These are phyloP conservation scores for Vitellaria paradoxa DNA, from an alignment of 179 eudicot genomes.

Conservation along the genomic window DNA sequence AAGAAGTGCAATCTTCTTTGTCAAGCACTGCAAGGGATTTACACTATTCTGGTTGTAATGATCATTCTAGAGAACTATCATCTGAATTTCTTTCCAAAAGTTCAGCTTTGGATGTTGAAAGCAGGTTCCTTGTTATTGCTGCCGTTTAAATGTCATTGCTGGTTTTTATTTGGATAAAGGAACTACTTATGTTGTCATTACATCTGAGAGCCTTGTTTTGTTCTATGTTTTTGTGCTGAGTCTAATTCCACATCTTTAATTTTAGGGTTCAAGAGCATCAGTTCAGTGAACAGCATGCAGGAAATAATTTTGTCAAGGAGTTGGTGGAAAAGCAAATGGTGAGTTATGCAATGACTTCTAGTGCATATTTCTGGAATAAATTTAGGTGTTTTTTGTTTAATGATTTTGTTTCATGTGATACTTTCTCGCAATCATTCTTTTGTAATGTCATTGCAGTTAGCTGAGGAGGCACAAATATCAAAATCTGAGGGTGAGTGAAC, in stretches of 20 bases:
- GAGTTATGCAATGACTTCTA: conserved; percentile 20
- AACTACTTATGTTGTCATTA: neutral
- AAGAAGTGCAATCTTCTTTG: conserved; percentile 38
- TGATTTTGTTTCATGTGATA: conserved; percentile 12
- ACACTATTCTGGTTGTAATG: conserved; percentile 39
- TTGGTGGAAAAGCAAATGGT: conserved; percentile 38
- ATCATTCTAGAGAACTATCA: conserved; percentile 26
- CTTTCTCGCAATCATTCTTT: neutral
- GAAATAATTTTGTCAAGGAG: conserved; percentile 38
- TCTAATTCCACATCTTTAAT: conserved; percentile 4
- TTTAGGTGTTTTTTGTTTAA: conserved; percentile 2
- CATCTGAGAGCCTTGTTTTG: neutral
- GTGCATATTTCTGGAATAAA: neutral
- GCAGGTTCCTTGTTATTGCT: conserved; percentile 41
- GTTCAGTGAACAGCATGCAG: conserved; percentile 34
- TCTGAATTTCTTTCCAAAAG: conserved; percentile 32
- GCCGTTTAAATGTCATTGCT: neutral
- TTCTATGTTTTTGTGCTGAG: neutral
- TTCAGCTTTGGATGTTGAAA: conserved; percentile 34
- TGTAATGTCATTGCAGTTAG: conserved; percentile 40
- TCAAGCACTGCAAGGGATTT: conserved; percentile 33
- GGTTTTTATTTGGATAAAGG: neutral
- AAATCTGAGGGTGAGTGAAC: conserved; percentile 54
- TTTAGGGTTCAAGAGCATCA: conserved; percentile 57
- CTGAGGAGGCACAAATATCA: conserved; percentile 39